Percentiles rank a stretch among this genome's conserved stretches.
Evolutionary conservation across 1,284 basidiomycete genomes (phyloP).

Genomic region (Wallemia hederae): DNA sequence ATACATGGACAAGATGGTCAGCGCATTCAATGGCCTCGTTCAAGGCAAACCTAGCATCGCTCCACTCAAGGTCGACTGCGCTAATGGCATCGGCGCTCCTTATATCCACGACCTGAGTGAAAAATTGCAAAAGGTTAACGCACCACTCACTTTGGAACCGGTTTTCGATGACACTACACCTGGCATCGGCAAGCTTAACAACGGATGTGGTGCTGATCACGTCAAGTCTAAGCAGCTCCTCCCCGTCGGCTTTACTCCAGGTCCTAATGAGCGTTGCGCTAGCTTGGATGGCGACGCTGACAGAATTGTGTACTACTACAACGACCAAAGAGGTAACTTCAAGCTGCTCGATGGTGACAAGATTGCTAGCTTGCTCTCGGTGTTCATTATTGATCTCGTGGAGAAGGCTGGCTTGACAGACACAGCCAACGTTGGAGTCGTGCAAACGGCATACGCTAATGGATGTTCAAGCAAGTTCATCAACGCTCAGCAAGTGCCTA

Average conservation of each 20-base stretch:
- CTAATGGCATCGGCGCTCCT: slow-evolving; percentile 77
- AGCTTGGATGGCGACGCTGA: slow-evolving; percentile 95
- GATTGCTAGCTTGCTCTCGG: slow-evolving; percentile 76
- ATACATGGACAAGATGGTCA: slow-evolving; percentile 61
- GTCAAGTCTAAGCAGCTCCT: slow-evolving; percentile 77
- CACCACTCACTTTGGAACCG: slow-evolving; percentile 35
- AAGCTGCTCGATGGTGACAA: slow-evolving; percentile 94
- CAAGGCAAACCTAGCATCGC: slow-evolving; percentile 28
- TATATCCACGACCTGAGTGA: slow-evolving; percentile 30
- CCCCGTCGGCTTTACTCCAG: slow-evolving; percentile 34
- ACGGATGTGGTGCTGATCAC: slow-evolving; percentile 75
- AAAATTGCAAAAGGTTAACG: slow-evolving; percentile 25
- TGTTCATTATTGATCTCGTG: slow-evolving; percentile 74
- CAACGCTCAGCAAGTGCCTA: slow-evolving; percentile 49
- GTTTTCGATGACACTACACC: slow-evolving; percentile 23
- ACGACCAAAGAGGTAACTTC: slow-evolving; percentile 45
- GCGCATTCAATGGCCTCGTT: slow-evolving; percentile 63
- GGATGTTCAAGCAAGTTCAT: slow-evolving; percentile 87
- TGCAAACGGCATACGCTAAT: slow-evolving; percentile 97
- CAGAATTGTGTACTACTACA: slow-evolving; percentile 80
- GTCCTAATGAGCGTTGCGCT: slow-evolving; percentile 44
- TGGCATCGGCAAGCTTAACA: slow-evolving; percentile 40
- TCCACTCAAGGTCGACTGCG: slow-evolving; percentile 67
- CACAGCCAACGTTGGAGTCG: slow-evolving; percentile 55
- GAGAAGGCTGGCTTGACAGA: slow-evolving; percentile 37